Base-by-base conservation (phyloP, 2,329 filamentous ascomycete genomes). In the Annulohypoxylon truncatum region DNA sequence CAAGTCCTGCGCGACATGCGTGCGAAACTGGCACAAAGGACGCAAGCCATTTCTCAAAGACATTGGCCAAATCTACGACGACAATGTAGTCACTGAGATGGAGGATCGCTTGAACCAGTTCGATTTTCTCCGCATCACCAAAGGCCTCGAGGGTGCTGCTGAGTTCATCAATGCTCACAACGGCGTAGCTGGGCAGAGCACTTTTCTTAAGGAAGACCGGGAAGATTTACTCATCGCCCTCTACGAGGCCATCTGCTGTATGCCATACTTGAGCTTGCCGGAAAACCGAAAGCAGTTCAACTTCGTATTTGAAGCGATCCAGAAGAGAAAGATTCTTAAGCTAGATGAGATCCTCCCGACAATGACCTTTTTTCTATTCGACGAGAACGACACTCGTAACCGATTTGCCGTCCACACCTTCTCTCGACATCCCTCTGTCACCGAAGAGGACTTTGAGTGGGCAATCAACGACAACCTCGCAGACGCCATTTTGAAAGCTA, bases 231-330 rank as follows among this genome's bases (percentile, higher is more conserved):
- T 96, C 53, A 87, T 96, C 63, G 90, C 93, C 9, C 87, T 98
- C 28, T 97, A 96, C 73, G 95, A 98, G 77, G 90, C 92, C 0
- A 82, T 98, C 54, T 97, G 94, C 77, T 97, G 92, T 77, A 88
- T 94, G 70, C 85, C 91, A 0, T 93, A 96, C 75, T 83, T 97
- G 66, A 84, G 80, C 46, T 71, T 82, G n/a, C 81, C 84, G 1
- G 82, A 83, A 3, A 83, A 84, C 68, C 82, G 84, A 2, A 72
- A 76, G 0, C 76, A 89, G 69, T 97, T 98, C 76, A 92, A 97
- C 76, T 88, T 86, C 71, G 93, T 96, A 9, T 97, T 98, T 77
- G 84, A 88, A 71, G 85, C 93, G 20, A 89, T 96, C 1, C 92
- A 95, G 77, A 88, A 88, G 12, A 94, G 90, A 74, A 93, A 88